Base-by-base conservation (phyloP, 495 filamentous ascomycete genomes). In the Aspergillus homomorphus region DNA sequence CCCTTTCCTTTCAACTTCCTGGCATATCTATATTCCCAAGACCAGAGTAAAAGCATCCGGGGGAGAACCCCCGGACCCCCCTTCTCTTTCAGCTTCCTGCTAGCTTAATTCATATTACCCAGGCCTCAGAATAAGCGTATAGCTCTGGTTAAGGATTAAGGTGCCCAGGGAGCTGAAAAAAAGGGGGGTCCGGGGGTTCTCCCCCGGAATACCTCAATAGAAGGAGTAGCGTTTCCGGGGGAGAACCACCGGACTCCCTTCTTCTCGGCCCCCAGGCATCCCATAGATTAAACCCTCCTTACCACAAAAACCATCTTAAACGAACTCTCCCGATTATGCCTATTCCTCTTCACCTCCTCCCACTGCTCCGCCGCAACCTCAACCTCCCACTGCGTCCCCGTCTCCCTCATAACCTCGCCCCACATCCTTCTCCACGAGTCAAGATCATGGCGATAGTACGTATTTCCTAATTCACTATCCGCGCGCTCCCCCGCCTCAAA, bases 341-440 rank as follows among this genome's bases (percentile, higher is more conserved):
- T n/a, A 30, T 33, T 30, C 15, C 30, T 30, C 48, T 30, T 30
- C 14, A 51, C 48, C 4, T 30, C 48, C 48, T 10, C 23, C 48
- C 48, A 51, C 15, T 51, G 14, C 48, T 51, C 48, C 2, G 48
- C 48, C 12, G 8, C n/a, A 8, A 51, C 48, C 4, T 78, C 63
- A 20, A 81, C 74, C 48, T 73, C 55, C 71, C 77, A 80, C 60
- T 68, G 60, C 4, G 72, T 77, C 9, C 71, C 77, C n/a, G 76
- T 77, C 51, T 75, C 73, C 18, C 57, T 56, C n/a, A 73, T 73
- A 49, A 84, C 77, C 57, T 77, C 59, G 14, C 76, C 62, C 81
- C 82, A 87, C 63, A 85, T 66, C 50, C 65, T 68, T 48, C 72
- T 61, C 57, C 81, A 80, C 30, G 70, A 79, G 30, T 62, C 58